These are phyloP conservation scores for Pseudogymnoascus destructans DNA, from an alignment of 2,329 filamentous ascomycete species.

Conservation along the genomic window DNA sequence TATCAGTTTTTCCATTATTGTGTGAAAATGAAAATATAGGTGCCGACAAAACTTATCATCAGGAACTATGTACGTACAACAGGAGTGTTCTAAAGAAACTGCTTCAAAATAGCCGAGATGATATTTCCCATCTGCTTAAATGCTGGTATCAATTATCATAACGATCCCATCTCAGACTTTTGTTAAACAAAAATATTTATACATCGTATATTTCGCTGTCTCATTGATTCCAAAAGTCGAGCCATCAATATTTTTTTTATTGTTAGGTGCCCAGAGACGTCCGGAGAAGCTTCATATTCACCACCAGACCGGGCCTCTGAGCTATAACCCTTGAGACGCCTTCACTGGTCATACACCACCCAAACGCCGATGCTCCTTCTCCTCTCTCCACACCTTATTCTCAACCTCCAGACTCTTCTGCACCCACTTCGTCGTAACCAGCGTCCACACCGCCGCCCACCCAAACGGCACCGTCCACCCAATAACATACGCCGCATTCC, in stretches of 20 bases:
- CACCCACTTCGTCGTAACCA: constrained; percentile 16
- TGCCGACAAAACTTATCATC: too few species aligned
- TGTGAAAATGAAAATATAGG: background rate
- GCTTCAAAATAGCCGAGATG: background rate
- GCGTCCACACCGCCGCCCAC: constrained; percentile 14
- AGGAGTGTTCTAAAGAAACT: background rate
- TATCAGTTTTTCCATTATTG: background rate
- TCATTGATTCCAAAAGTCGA: background rate
- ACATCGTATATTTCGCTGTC: background rate
- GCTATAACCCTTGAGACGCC: background rate
- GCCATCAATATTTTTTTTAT: background rate
- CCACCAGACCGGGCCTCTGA: background rate
- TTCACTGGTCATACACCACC: background rate
- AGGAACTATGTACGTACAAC: too few species aligned
- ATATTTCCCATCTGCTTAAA: background rate
- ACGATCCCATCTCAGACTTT: background rate
- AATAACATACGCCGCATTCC: constrained; percentile 11
- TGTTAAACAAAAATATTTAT: background rate
- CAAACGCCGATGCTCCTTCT: background rate
- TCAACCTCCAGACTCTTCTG: constrained; percentile 17
- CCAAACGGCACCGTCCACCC: constrained; percentile 22
- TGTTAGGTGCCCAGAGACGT: too few species aligned
- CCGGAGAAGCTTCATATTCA: background rate
- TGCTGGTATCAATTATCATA: background rate
- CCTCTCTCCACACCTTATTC: constrained; percentile 17